These are phyloP conservation scores for Backusella parvicylindrica DNA, from an alignment of 192 early-diverging fungal species.

Conservation along the genomic window DNA sequence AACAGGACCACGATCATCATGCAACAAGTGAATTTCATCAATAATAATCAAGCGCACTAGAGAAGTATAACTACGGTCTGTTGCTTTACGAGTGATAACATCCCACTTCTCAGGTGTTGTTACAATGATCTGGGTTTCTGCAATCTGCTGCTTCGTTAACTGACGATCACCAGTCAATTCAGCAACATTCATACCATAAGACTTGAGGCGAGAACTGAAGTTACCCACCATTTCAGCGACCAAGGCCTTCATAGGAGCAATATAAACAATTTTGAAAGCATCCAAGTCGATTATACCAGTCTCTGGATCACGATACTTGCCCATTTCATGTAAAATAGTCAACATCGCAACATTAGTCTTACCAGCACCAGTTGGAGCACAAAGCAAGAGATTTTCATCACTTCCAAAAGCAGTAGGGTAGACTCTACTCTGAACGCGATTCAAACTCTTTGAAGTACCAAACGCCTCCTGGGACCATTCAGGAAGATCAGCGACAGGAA, in stretches of 20 bases:
- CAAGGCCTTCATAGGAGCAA: slow-evolving; percentile 99
- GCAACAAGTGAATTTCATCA: slow-evolving; percentile 96
- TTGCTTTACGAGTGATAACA: slow-evolving; percentile 94
- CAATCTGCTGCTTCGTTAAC: slow-evolving; percentile 94
- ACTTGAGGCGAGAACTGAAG: slow-evolving; percentile 69
- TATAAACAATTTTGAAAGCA: slow-evolving; percentile 96
- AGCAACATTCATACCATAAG: slow-evolving; percentile 85
- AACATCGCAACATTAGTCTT: slow-evolving; percentile 99
- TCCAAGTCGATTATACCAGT: slow-evolving; percentile 77
- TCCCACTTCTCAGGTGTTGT: slow-evolving; percentile 99
- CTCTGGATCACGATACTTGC: slow-evolving; percentile 68
- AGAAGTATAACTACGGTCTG: slow-evolving; percentile 92
- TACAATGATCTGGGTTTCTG: slow-evolving; percentile 95
- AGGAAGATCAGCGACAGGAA: slow-evolving; percentile 50
- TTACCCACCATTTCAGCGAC: slow-evolving; percentile 98
- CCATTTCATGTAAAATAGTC: slow-evolving; percentile 87
- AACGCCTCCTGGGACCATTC: slow-evolving; percentile 68
- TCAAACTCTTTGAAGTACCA: slow-evolving; percentile 69
- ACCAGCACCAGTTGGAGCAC: slow-evolving; percentile 97
- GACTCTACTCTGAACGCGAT: slow-evolving; percentile 87
- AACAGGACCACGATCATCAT: slow-evolving; percentile 97
- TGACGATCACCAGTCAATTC: slow-evolving; percentile 97
- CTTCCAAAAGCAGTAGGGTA: slow-evolving; percentile 82
- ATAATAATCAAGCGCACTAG: slow-evolving; percentile 78
- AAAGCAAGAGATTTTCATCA: slow-evolving; percentile 96